phyloP scores from a whole-genome alignment of 306 rosid genomes.

The Alnus rubra region DNA sequence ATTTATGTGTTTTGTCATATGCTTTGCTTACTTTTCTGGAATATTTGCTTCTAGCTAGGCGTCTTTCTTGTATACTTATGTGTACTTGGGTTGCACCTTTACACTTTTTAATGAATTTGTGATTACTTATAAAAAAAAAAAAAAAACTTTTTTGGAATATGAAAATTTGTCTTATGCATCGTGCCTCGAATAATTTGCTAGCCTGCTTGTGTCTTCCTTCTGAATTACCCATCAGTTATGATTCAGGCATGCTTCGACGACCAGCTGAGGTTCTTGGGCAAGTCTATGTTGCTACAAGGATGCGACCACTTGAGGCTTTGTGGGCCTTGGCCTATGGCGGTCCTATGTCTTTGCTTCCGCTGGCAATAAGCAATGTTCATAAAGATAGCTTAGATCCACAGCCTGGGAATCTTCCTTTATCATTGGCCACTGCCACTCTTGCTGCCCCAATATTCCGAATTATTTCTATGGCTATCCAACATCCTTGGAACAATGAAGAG shows the following conservation, averaged over 20 bases:
- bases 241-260: slow-evolving; percentile 80
- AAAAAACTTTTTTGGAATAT: background rate
- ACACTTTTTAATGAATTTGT: no score
- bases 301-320: slow-evolving; percentile 78
- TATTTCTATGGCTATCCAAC: slow-evolving; percentile 67
- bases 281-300: slow-evolving; percentile 86
- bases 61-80: no score
- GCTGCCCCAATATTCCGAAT: slow-evolving; percentile 84
- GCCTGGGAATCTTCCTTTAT: slow-evolving; percentile 55
- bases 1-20: background rate
- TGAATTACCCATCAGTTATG: slow-evolving; percentile 28
- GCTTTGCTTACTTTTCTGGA: background rate
- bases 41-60: no score
- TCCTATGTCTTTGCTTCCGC: slow-evolving; percentile 92
- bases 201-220: slow-evolving; percentile 27
- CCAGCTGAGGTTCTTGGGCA: slow-evolving; percentile 99
- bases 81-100: no score
- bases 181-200: slow-evolving; percentile 25
- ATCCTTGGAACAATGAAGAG: slow-evolving; percentile 90
- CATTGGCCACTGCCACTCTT: slow-evolving; percentile 75
- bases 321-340: slow-evolving; percentile 99
- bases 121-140: no score
- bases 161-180: slow-evolving; percentile 26
- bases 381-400: slow-evolving; percentile 79
- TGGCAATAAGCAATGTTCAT: slow-evolving; percentile 67